Percentiles rank a stretch among this genome's conserved stretches.
These are phyloP conservation scores for Suhomyces xylopsoci DNA, from an alignment of 805 yeast species.

Conservation along the genomic window DNA sequence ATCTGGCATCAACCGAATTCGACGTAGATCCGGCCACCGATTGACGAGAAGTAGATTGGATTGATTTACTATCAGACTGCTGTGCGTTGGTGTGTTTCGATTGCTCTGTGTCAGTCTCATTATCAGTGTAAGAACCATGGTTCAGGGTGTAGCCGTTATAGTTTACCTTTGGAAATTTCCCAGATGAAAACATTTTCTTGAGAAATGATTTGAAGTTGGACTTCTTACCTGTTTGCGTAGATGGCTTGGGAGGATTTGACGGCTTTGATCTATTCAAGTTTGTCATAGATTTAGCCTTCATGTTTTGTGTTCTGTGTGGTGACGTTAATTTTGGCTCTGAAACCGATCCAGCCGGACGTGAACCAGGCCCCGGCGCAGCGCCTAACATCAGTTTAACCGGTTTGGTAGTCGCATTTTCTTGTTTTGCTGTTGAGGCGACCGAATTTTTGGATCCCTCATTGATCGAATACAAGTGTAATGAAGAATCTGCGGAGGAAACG, in stretches of 20 bases:
- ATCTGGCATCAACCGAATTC: neutral
- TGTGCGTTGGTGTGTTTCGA: neutral
- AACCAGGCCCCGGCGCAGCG: neutral
- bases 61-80: conserved; percentile 1
- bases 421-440: neutral
- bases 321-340: conserved; percentile 1
- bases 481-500: conserved; percentile 1
- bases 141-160: neutral
- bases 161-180: neutral
- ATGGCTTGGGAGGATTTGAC: conserved; percentile 15
- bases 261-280: neutral
- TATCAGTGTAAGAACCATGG: neutral
- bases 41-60: conserved; percentile 3
- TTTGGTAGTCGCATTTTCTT: neutral
- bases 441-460: conserved; percentile 2
- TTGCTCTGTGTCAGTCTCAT: neutral
- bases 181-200: conserved; percentile 11
- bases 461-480: conserved; percentile 5
- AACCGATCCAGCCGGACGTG: conserved; percentile 4
- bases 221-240: neutral
- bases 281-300: conserved; percentile 1
- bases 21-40: neutral
- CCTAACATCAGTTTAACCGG: neutral
- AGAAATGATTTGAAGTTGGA: conserved; percentile 15
- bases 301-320: neutral